Evolutionary conservation across 108 stramenopile genomes (phyloP).

Genomic region (Bacterosira constricta): DNA sequence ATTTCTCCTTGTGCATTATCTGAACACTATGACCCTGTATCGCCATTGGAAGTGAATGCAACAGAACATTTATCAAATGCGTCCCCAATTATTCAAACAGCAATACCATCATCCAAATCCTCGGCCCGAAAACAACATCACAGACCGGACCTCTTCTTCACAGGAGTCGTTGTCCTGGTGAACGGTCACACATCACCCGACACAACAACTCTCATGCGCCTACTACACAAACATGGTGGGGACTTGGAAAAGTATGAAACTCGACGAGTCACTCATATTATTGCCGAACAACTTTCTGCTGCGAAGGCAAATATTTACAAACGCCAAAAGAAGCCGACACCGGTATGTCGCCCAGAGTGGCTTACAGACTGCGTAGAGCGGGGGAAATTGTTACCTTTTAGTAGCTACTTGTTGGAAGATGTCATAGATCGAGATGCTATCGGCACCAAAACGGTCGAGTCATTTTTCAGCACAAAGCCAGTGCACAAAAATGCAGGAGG

Average conservation of each 20-base stretch:
- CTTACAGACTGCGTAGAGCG: conserved; percentile 66
- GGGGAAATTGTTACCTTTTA: conserved; percentile 63
- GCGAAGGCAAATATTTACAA: conserved; percentile 84
- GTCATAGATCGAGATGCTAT: conserved; percentile 29
- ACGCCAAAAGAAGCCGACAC: conserved; percentile 59
- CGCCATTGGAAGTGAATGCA: too few relatives aligned
- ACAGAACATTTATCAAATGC: neutral
- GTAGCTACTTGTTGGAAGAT: conserved; percentile 66
- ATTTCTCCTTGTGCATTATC: too few relatives aligned
- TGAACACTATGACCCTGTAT: too few relatives aligned
- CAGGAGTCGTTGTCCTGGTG: conserved; percentile 71
- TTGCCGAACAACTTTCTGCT: conserved; percentile 74
- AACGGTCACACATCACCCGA: conserved; percentile 81
- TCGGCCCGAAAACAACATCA: neutral
- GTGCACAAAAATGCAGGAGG: neutral
- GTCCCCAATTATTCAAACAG: conserved; percentile 2
- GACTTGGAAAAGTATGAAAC: conserved; percentile 88
- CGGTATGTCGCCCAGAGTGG: conserved; percentile 73
- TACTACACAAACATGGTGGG: conserved; percentile 80
- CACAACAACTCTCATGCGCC: conserved; percentile 65
- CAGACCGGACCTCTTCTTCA: conserved; percentile 76
- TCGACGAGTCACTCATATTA: conserved; percentile 74
- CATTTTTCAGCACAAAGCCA: conserved; percentile 16
- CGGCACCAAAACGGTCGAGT: conserved; percentile 44
- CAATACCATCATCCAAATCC: neutral